Evolutionary conservation across 805 yeast species (phyloP).

Genomic region (Kluyveromyces wickerhamii): DNA sequence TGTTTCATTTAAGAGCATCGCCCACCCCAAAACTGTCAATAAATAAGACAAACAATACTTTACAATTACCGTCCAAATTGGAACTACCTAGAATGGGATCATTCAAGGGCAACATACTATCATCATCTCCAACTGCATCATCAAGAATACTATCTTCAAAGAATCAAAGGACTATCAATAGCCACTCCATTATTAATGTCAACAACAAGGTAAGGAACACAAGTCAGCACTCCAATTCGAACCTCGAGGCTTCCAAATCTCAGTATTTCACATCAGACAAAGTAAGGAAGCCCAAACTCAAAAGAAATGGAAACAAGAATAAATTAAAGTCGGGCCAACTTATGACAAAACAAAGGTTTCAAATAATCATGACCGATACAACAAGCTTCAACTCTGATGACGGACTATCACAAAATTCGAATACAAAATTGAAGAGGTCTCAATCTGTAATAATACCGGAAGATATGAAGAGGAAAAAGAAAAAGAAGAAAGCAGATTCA

Average conservation of each 20-base stretch:
- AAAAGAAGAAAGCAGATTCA: constrained; percentile 1
- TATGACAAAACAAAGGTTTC: constrained; percentile 23
- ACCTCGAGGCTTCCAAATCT: background rate
- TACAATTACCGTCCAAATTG: constrained; percentile 5
- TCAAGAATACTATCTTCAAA: background rate
- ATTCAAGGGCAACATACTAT: constrained; percentile 21
- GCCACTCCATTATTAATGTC: background rate
- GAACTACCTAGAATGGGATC: constrained; percentile 33
- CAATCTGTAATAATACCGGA: constrained; percentile 19
- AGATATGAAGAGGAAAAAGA: constrained; percentile 3
- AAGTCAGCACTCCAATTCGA: background rate
- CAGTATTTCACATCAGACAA: constrained; percentile 3
- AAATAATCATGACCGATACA: constrained; percentile 29
- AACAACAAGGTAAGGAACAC: too few species aligned
- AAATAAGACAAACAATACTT: background rate
- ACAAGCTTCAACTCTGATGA: constrained; percentile 22
- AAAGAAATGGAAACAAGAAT: constrained; percentile 3
- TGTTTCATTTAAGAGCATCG: constrained; percentile 21
- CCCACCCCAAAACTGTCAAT: constrained; percentile 25
- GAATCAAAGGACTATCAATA: background rate
- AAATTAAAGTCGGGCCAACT: constrained; percentile 2
- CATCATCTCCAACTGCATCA: constrained; percentile 7
- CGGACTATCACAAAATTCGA: constrained; percentile 8
- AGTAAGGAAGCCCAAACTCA: constrained; percentile 3
- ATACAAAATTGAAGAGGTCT: constrained; percentile 19